These are phyloP conservation scores for Fusarium napiforme DNA, from an alignment of 2,329 filamentous ascomycete species.

Conservation along the genomic window DNA sequence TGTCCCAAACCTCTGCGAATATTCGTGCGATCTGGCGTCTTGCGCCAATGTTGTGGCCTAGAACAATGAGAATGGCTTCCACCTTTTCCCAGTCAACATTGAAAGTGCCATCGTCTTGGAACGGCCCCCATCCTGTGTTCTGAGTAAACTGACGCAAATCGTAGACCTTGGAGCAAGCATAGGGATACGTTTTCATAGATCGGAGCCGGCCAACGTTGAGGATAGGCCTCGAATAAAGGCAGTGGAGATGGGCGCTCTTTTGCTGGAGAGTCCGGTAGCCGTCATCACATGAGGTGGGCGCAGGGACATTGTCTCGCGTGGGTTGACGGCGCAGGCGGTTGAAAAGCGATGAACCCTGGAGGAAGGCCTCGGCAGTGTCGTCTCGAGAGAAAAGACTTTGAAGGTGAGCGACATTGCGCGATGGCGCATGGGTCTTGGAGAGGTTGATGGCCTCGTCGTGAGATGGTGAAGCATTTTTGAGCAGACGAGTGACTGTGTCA, in stretches of 20 bases:
- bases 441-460: conserved; percentile 45
- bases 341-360: conserved; percentile 73
- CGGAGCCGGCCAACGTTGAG: conserved; percentile 52
- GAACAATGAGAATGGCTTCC: conserved; percentile 76
- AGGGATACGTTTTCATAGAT: conserved; percentile 61
- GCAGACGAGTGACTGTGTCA: conserved; percentile 56
- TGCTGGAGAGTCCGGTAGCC: conserved; percentile 58
- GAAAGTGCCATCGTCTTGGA: conserved; percentile 69
- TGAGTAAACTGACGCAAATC: conserved; percentile 76
- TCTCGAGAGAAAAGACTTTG: conserved; percentile 56
- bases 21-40: conserved; percentile 59
- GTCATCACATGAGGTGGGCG: conserved; percentile 9
- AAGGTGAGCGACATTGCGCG: conserved; percentile 60
- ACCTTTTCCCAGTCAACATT: conserved; percentile 83
- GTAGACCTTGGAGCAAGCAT: conserved; percentile 76
- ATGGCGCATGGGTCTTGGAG: conserved; percentile 54
- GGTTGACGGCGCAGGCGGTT: conserved; percentile 58
- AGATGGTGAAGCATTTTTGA: conserved; percentile 56
- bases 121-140: conserved; percentile 76
- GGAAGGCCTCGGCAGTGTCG: conserved; percentile 67
- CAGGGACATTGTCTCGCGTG: conserved; percentile 46
- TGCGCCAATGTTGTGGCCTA: conserved; percentile 69
- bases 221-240: conserved; percentile 72
- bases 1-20: conserved; percentile 64
- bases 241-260: conserved; percentile 76